Conservation (phyloP, 202 grass and related monocot genomes). For the Carex arenaria region DNA sequence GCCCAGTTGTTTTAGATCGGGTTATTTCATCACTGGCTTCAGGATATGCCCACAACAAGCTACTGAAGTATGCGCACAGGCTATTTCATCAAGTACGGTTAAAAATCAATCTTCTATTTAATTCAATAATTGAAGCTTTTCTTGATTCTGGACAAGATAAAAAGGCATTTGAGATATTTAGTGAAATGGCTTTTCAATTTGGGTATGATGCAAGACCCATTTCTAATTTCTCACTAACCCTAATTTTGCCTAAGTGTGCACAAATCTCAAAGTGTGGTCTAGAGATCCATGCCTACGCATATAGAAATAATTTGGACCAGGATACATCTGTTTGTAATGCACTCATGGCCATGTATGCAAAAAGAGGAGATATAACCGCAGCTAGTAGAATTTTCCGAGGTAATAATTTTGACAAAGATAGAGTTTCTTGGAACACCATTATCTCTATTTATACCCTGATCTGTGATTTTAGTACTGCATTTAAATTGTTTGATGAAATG, state of each 20-base stretch:
- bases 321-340: constrained; percentile 39
- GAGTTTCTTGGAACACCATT: constrained; percentile 42
- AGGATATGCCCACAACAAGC: constrained; percentile 29
- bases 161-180: constrained; percentile 31
- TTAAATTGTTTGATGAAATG: constrained; percentile 37
- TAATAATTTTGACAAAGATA: constrained; percentile 30
- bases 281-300: constrained; percentile 51
- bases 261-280: constrained; percentile 24
- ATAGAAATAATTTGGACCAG: constrained; percentile 31
- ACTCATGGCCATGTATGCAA: constrained; percentile 48
- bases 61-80: constrained; percentile 20
- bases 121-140: constrained; percentile 36
- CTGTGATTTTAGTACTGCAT: constrained; percentile 25
- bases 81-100: constrained; percentile 29
- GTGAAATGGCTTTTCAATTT: constrained; percentile 34
- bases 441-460: constrained; percentile 26
- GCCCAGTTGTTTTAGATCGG: constrained; percentile 26
- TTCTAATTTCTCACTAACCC: constrained; percentile 26
- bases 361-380: constrained; percentile 13
- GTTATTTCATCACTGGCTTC: constrained; percentile 23
- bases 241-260: constrained; percentile 33
- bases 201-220: constrained; percentile 22
- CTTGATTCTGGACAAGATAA: constrained; percentile 19
- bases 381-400: constrained; percentile 30
- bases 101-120: constrained; percentile 28